phyloP scores from a whole-genome alignment of 495 filamentous ascomycete species.

The Aspergillus nanangensis region DNA sequence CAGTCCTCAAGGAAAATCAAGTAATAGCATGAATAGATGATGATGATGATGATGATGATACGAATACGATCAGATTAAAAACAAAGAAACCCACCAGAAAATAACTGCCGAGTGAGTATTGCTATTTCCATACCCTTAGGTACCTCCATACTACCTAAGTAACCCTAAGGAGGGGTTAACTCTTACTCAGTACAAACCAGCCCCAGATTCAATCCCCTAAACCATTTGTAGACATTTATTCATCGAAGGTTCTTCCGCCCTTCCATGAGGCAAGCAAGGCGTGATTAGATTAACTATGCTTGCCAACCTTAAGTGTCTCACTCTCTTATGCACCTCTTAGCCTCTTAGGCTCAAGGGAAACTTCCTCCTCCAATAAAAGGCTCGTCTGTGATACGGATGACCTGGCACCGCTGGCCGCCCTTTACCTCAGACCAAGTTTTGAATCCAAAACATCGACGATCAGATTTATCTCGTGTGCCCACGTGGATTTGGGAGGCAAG shows the following conservation, averaged over 20 bases:
- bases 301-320: conserved; percentile 10
- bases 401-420: background rate
- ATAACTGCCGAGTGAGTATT: too few relatives aligned
- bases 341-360: conserved; percentile 2
- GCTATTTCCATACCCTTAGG: background rate
- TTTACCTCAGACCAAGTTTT: conserved; percentile 1
- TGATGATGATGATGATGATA: too few relatives aligned
- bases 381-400: conserved; percentile 4
- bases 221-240: conserved; percentile 1
- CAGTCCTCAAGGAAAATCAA: too few relatives aligned
- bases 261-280: conserved; percentile 10
- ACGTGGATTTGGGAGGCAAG: too few relatives aligned
- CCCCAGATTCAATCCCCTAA: background rate
- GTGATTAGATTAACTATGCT: conserved; percentile 12
- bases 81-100: too few relatives aligned
- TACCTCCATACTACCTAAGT: background rate
- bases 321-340: conserved; percentile 3
- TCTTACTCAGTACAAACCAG: background rate
- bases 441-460: background rate
- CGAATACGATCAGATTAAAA: too few relatives aligned
- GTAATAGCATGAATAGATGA: too few relatives aligned
- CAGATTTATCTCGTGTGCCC: too few relatives aligned
- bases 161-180: background rate
- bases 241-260: conserved; percentile 12
- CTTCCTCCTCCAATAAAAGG: conserved; percentile 6